Percentiles rank a stretch among this genome's conserved stretches.
Evolutionary conservation across 2,329 filamentous ascomycete species (phyloP).

Genomic region (Talaromyces sp.): DNA sequence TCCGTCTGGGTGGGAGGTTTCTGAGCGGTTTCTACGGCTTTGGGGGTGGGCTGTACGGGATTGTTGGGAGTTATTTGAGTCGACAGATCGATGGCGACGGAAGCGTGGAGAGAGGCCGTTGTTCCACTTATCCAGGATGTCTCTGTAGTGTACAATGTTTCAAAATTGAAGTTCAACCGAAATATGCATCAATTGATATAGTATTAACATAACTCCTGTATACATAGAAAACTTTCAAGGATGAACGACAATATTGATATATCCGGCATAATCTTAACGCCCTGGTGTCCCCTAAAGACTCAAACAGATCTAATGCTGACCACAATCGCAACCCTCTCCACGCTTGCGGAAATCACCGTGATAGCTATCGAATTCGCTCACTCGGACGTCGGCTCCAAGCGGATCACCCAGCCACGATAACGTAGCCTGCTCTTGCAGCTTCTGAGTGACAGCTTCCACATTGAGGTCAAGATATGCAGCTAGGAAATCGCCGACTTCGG

Average conservation of each 20-base stretch:
- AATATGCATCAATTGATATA: neutral
- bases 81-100: slow-evolving; percentile 29
- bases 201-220: neutral
- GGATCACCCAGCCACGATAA: slow-evolving; percentile 43
- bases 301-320: slow-evolving; percentile 7
- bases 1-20: slow-evolving; percentile 28
- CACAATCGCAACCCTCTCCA: slow-evolving; percentile 14
- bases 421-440: slow-evolving; percentile 52
- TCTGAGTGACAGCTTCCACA: slow-evolving; percentile 70
- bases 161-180: too few species aligned
- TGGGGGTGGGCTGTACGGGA: slow-evolving; percentile 30
- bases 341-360: slow-evolving; percentile 41
- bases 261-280: neutral
- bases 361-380: slow-evolving; percentile 42
- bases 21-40: slow-evolving; percentile 23
- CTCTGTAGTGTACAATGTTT: neutral
- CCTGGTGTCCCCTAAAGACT: neutral
- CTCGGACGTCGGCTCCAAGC: slow-evolving; percentile 34
- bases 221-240: neutral
- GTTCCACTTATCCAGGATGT: neutral
- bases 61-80: slow-evolving; percentile 24
- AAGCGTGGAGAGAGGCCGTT: slow-evolving; percentile 25
- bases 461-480: slow-evolving; percentile 75
- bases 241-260: neutral
- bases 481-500: slow-evolving; percentile 80